Percentiles rank a stretch among this genome's conserved stretches.
Evolutionary conservation across 1,284 basidiomycete species (phyloP).

Genomic region (Butyriboletus regius): DNA sequence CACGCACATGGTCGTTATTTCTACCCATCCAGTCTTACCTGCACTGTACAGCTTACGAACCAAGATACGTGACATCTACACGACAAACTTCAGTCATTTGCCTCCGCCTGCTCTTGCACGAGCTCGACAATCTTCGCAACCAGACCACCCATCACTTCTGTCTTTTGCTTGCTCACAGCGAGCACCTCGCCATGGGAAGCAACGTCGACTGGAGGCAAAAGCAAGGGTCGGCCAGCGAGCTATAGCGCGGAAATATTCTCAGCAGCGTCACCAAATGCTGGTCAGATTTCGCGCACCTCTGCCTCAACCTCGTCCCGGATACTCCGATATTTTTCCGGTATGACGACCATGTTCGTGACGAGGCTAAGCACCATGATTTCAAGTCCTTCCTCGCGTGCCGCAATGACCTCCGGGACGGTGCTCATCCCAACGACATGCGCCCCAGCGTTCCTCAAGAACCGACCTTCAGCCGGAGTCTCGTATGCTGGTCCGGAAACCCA

Average conservation of each 20-base stretch:
- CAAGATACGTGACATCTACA: slow-evolving; percentile 1
- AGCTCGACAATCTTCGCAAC: slow-evolving; percentile 57
- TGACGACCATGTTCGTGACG: slow-evolving; percentile 76
- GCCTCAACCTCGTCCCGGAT: slow-evolving; percentile 66
- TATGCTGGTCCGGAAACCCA: slow-evolving; percentile 83
- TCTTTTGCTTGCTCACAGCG: slow-evolving; percentile 57
- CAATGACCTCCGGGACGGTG: slow-evolving; percentile 83
- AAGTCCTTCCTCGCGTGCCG: slow-evolving; percentile 66
- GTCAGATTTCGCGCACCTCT: slow-evolving; percentile 46
- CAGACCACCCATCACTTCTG: slow-evolving; percentile 60
- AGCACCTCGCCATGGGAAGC: slow-evolving; percentile 84
- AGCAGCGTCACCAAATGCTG: not conserved
- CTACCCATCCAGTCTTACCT: not conserved
- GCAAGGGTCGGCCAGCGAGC: slow-evolving; percentile 54
- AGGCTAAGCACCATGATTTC: slow-evolving; percentile 70
- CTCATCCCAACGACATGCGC: slow-evolving; percentile 85
- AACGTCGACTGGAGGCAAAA: slow-evolving; percentile 39
- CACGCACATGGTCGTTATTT: not conserved
- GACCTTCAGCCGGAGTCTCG: slow-evolving; percentile 76
- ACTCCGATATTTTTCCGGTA: slow-evolving; percentile 61
- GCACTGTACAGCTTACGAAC: too few species aligned
- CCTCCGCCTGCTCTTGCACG: slow-evolving; percentile 20
- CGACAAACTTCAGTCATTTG: slow-evolving; percentile 2
- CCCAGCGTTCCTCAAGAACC: slow-evolving; percentile 61
- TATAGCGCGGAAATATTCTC: slow-evolving; percentile 25